Evolutionary conservation across 2,329 filamentous ascomycete genomes (phyloP), one percentile per base, ranked within the genome.

Genomic region (Colletotrichum tabaci): DNA sequence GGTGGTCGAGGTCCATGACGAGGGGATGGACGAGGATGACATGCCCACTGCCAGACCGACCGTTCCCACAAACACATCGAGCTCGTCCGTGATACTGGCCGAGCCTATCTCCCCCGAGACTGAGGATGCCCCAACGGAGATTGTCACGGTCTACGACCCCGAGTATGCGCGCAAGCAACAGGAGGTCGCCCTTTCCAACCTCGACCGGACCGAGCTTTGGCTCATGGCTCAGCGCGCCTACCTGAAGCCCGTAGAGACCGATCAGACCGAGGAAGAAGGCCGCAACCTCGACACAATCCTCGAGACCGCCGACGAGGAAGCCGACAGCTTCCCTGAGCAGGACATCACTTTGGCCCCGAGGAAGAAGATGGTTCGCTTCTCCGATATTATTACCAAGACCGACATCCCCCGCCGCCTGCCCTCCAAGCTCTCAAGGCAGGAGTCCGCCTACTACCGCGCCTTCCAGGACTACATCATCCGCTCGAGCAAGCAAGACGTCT

Each of bases 121-220:
- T 52, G 90, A 92, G 66, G 87, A 92, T 67, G 85, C 87, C 42
- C 87, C 89, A 3, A 90, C 88, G 55, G 90, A 93, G 77, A 92
- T 92, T 49, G 86, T 91, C 35, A 87, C 87, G 53, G 91, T 93
- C 74, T 94, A 93, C 77, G 93, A 95, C 74, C 89, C 94, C 67
- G 87, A 90, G 72, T 97, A 97, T 77, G 87, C 91, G 58, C 87
- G 88, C 64, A 93, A 94, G 80, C 89, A 97, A 73, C 88, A 93
- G 77, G 86, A 92, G 74, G 87, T 88, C 53, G 91, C 93, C 9
- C 84, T 91, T 23, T 89, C 88, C n/a, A 94, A 95, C 77, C 84
- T 96, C 62, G 94, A 96, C 80, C 91, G 95, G 73, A 98, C 96
- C 5, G 92, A 93, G 77, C 82, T 94, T 55, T 98, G 96, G 96